These are phyloP conservation scores for Ustilago cynodontis DNA, from an alignment of 1,284 basidiomycete species.

Conservation along the genomic window DNA sequence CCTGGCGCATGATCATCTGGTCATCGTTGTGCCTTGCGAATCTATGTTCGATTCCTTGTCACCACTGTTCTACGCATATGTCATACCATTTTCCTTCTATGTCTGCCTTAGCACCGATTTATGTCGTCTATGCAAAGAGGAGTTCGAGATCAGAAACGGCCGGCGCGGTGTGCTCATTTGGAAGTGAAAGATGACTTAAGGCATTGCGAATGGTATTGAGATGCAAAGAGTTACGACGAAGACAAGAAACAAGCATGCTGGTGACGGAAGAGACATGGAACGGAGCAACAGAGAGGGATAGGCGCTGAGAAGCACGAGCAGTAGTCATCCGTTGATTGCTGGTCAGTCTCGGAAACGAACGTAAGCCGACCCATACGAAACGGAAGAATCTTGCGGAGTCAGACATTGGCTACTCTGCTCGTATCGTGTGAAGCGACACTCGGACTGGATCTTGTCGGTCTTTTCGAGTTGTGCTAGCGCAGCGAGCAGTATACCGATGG, in stretches of 20 bases:
- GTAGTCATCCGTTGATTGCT: neutral
- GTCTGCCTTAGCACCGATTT: neutral
- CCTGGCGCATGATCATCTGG: constrained; percentile 15
- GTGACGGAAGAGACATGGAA: neutral
- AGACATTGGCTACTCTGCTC: constrained; percentile 83
- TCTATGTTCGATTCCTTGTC: neutral
- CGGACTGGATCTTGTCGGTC: constrained; percentile 66
- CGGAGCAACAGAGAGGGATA: neutral
- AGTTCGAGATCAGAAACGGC: neutral
- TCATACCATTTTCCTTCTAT: neutral
- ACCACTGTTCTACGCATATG: neutral
- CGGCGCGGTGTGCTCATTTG: neutral
- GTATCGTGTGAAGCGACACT: constrained; percentile 64
- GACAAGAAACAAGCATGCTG: neutral
- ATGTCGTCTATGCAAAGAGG: neutral
- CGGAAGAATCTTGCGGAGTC: constrained; percentile 82
- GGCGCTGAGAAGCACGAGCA: neutral
- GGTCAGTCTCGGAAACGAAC: constrained; percentile 25
- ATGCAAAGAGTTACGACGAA: neutral
- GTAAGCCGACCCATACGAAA: constrained; percentile 92
- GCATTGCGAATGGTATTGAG: neutral
- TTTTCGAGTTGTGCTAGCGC: constrained; percentile 78
- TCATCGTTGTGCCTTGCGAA: neutral
- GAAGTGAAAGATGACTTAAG: neutral
- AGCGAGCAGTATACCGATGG: constrained; percentile 90